Base-by-base conservation (phyloP, 1,139 yeast genomes). In the Meyerozyma guilliermondii region DNA sequence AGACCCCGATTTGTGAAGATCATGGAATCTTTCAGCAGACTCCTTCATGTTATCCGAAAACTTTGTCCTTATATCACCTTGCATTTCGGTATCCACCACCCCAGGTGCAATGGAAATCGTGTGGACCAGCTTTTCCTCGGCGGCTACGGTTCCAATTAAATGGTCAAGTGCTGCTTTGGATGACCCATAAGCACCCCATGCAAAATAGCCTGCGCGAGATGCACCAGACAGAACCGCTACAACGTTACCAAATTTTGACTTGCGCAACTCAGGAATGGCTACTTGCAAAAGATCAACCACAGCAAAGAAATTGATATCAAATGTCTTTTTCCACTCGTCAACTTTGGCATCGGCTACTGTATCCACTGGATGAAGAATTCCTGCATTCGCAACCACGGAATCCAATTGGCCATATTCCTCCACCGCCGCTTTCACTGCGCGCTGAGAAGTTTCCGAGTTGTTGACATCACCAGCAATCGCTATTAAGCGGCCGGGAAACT, bases 151-250 rank as follows among this genome's bases (percentile, higher is more conserved):
- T 39, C 66, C 59, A 7, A 86, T 80, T 42, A 88, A 72, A 54
- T 83, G 89, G 62, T 91, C 87, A 44, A 89, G 60, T 0, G 96
- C 96, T 0, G 96, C 96, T 63, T 91, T 91, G 14, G 96, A 81
- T 3, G 89, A 69, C 1, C 96, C 95, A 55, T 91, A 91, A 4
- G 96, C 95, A 30, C 84, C 83, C 96, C 96, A 89, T 10, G 91
- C 89, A 50, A 61, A 60, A 54, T 80, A 81, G 14, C 80, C 66
- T 38, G 68, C 69, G 1, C 72, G 67, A 2, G 91, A 74, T 0
- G 98, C 97, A 7, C 96, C 97, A 1, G 95, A 86, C 22, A 94
- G 85, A 0, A 89, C 96, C 43, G 83, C 80, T 16, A 91, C 71
- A 27, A 85, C 70, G 39, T 71, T 74, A 8, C 18, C 33, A 1